Evolutionary conservation across 345 rosid genomes (phyloP), one percentile per base, ranked within the genome.

Genomic region (Cochlearia excelsa): DNA sequence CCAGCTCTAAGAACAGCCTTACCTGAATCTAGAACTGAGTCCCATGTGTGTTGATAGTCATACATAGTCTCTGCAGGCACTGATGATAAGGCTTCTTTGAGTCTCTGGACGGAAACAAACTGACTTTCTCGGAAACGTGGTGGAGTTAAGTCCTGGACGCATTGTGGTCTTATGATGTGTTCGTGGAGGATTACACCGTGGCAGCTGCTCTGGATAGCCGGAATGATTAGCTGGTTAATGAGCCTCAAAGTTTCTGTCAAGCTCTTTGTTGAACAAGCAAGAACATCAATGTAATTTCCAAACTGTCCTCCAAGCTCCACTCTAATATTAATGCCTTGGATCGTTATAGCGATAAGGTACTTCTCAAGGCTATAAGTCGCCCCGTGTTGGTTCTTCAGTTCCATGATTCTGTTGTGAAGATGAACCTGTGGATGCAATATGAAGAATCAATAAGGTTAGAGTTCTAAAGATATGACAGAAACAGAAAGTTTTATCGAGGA

Each of bases 41-140:
- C 79, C 97, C 97, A 89, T 0, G 94, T 89, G 70, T 93, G 97
- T 73, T 93, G 97, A 77, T 93, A 93, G 71, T 85, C 95, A 59
- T 93, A 89, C 87, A 89, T 80, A 66, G 85, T 51, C 26, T 93
- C 96, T 29, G 99, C 99, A 33, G 96, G 90, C 70, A 84, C 83
- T 2, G 99, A 85, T 40, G 88, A 88, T 43, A 89, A 72, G 35
- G 90, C 99, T 47, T 80, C 85, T 80, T 87, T 93, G 68, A 89
- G 61, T 46, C 76, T 81, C 59, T 82, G 95, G 71, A 87, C 63
- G 29, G 84, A 46, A 57, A 85, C 82, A 60, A 65, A 64, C 42
- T 93, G 99, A 16, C 74, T 74, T 77, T 84, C 82, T 64, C 99
- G 72, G 78, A 83, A 78, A 63, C 93, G 73, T 0, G 93, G 98